These are phyloP conservation scores for Phytopythium ostracodes DNA, from an alignment of 352 stramenopile species.

Conservation along the genomic window DNA sequence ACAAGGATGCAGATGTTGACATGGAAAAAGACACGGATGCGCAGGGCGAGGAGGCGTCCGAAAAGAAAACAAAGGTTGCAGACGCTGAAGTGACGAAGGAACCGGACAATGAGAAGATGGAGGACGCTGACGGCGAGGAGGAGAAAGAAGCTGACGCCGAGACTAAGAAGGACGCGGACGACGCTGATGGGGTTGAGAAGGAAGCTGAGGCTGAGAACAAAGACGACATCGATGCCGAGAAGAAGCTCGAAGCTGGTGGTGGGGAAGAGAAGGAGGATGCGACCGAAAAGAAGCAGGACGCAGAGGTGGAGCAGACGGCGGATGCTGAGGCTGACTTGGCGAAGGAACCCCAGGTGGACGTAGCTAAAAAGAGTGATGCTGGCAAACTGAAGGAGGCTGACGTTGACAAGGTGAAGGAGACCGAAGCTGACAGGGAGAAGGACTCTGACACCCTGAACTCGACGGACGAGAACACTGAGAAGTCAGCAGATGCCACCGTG, in stretches of 20 bases:
- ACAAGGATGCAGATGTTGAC: not conserved
- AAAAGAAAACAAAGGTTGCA: not conserved
- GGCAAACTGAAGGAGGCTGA: not conserved
- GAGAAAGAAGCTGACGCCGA: constrained; percentile 6
- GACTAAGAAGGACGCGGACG: not conserved
- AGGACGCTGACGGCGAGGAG: not conserved
- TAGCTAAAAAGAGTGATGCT: not conserved
- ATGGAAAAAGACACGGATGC: not conserved
- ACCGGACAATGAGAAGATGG: not conserved
- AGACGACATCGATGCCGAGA: not conserved
- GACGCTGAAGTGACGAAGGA: not conserved
- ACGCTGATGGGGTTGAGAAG: not conserved
- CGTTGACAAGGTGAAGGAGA: constrained; percentile 6
- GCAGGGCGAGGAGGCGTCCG: not conserved
- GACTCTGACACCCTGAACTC: not conserved
- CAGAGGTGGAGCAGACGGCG: not conserved
- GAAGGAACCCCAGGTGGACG: constrained; percentile 4
- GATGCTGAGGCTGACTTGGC: not conserved
- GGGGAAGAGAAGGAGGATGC: constrained; percentile 8
- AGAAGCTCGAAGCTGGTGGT: not conserved
- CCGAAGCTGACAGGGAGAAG: not conserved
- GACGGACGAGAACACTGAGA: not conserved
- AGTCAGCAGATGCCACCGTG: not conserved
- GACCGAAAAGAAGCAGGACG: constrained; percentile 6
- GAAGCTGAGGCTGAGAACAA: not conserved